A percentile compares a stretch with the other conserved stretches of the same genome.
Conservation (phyloP, 202 grass and related monocot genomes). For the Setaria viridis region DNA sequence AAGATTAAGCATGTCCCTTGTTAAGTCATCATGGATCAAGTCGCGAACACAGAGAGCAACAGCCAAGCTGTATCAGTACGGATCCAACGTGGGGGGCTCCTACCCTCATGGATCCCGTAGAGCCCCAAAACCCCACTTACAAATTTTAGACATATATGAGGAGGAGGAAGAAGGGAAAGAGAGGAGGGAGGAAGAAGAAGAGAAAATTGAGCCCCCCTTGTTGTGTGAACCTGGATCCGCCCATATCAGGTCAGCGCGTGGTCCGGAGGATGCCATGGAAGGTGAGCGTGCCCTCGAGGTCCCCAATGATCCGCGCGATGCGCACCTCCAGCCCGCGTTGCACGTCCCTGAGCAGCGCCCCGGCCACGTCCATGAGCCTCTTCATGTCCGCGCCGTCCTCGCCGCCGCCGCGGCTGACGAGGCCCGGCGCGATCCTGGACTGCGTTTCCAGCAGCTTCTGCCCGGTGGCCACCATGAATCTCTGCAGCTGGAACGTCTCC, state of each 20-base stretch:
- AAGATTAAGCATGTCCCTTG: too few relatives aligned
- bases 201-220: too few relatives aligned
- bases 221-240: too few relatives aligned
- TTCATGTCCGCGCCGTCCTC: conserved; percentile 48
- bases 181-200: too few relatives aligned
- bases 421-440: conserved; percentile 57
- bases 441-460: conserved; percentile 88
- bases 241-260: background rate
- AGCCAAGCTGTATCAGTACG: too few relatives aligned
- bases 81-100: too few relatives aligned
- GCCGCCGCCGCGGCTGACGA: conserved; percentile 7
- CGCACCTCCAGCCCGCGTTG: conserved; percentile 81
- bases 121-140: too few relatives aligned
- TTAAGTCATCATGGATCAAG: too few relatives aligned
- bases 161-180: too few relatives aligned
- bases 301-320: conserved; percentile 77
- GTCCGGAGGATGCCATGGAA: conserved; percentile 77
- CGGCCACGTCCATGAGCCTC: conserved; percentile 75
- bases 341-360: conserved; percentile 75
- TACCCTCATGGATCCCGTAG: too few relatives aligned
- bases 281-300: conserved; percentile 81
- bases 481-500: conserved; percentile 89
- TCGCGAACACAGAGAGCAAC: too few relatives aligned
- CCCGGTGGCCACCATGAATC: conserved; percentile 78
- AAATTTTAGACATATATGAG: too few relatives aligned